These are phyloP conservation scores for Trichocomaceae sp. DNA, from an alignment of 2,329 filamentous ascomycete genomes.

Conservation along the genomic window DNA sequence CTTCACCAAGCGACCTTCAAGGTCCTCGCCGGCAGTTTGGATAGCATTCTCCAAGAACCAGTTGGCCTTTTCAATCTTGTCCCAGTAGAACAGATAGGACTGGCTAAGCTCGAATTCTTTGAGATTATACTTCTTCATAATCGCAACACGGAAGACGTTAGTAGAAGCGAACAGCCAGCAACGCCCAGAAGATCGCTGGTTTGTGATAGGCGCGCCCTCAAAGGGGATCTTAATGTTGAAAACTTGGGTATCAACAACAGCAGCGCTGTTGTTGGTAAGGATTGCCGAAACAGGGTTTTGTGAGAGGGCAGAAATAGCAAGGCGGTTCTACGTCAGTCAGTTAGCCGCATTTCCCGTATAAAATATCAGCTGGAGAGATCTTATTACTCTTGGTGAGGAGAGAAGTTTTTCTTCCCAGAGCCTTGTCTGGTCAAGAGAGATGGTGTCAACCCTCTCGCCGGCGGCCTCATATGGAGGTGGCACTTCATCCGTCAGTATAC, in stretches of 20 bases:
- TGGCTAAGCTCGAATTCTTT: conserved; percentile 79
- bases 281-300: conserved; percentile 60
- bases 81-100: conserved; percentile 85
- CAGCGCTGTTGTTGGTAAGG: conserved; percentile 56
- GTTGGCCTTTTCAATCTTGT: conserved; percentile 87
- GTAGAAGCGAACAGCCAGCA: conserved; percentile 91
- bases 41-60: conserved; percentile 82
- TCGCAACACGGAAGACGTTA: conserved; percentile 83
- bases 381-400: conserved; percentile 22
- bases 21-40: conserved; percentile 61
- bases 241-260: conserved; percentile 65
- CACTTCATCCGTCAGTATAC: background rate
- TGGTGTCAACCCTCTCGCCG: conserved; percentile 13
- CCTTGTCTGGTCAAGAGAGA: conserved; percentile 20
- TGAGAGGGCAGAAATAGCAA: conserved; percentile 68
- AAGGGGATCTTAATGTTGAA: conserved; percentile 79
- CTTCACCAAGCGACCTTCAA: conserved; percentile 68
- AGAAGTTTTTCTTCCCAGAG: conserved; percentile 24
- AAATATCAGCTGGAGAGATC: background rate
- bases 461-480: conserved; percentile 17
- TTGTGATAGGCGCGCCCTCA: conserved; percentile 76
- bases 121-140: conserved; percentile 77
- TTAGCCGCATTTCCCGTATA: background rate
- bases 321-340: conserved; percentile 48
- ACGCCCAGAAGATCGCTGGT: conserved; percentile 72